Evolutionary conservation across 2,329 filamentous ascomycete genomes (phyloP), one percentile per base, ranked within the genome.

Genomic region (Paraconiothyrium brasiliense): DNA sequence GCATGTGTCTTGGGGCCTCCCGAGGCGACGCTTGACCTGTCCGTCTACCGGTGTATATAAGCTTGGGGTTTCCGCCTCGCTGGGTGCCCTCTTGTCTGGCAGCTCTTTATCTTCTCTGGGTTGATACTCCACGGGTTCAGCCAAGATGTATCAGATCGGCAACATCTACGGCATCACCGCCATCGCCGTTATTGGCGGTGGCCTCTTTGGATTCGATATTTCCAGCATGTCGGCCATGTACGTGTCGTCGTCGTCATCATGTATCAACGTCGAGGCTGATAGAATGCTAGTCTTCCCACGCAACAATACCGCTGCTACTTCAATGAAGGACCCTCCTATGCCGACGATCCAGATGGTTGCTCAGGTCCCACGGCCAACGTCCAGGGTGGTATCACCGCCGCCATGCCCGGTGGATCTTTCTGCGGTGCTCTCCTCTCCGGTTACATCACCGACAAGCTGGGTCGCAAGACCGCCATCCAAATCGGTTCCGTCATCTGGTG

Each of bases 121-220:
- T 34, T 61, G 37, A 30, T 20, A 54, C 51, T 48, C 46, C 24
- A 30, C 46, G 10, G 24, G 24, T 48, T 35, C 24, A 47, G 56
- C 47, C 64, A 69, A 57, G n/a, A 72, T 73, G 72, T 74, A 74
- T 66, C 71, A 76, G 54, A 83, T 86, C 57, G 83, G 85, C 27
- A 88, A 88, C 65, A 83, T 87, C 68, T 88, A 89, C 71, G 75
- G 83, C 59, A 85, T 87, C 65, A 84, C 85, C 57, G 84, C 84
- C 71, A 85, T 87, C 73, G 81, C 86, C 74, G 83, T 86, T 64
- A 83, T 84, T 81, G 90, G 90, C 67, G 90, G 90, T 74, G 87
- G 86, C 27, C 82, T 93, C 30, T 93, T 93, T 71, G 92, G 91
- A 69, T 93, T 93, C 74, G 91, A 93, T 79, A 92, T 93, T 70